Percentiles rank a stretch among this genome's conserved stretches.
Evolutionary conservation across 2,329 filamentous ascomycete genomes (phyloP).

Genomic region (Venturia oleaginea): DNA sequence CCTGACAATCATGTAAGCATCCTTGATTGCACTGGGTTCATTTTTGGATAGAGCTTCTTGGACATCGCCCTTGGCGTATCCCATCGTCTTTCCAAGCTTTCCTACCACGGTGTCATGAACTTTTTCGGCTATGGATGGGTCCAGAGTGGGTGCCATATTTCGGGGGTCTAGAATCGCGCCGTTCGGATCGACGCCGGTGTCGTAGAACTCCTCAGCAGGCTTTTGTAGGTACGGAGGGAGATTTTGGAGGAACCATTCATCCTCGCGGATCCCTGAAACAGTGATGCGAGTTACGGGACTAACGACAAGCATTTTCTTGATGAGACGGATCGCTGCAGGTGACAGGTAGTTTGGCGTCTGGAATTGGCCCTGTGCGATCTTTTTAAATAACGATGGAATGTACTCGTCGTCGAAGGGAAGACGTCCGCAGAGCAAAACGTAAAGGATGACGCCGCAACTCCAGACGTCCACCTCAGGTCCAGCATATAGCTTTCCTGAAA

Average conservation of each 20-base stretch:
- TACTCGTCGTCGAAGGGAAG: conserved; percentile 98
- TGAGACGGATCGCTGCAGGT: conserved; percentile 68
- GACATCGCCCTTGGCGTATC: conserved; percentile 89
- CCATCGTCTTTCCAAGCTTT: conserved; percentile 97
- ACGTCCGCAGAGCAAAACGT: conserved; percentile 54
- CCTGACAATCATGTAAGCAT: conserved; percentile 94
- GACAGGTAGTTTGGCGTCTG: conserved; percentile 88
- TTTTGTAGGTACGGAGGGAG: conserved; percentile 79
- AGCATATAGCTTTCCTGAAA: conserved; percentile 93
- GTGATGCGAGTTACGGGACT: conserved; percentile 92
- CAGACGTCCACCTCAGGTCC: conserved; percentile 97
- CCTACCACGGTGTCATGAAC: conserved; percentile 87
- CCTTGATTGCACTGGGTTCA: conserved; percentile 96
- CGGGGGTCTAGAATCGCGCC: conserved; percentile 72
- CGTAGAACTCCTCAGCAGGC: conserved; percentile 83
- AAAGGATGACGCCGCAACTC: conserved; percentile 85
- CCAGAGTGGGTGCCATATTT: conserved; percentile 67
- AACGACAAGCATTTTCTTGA: conserved; percentile 89
- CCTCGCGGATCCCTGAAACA: conserved; percentile 83
- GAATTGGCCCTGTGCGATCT: conserved; percentile 92
- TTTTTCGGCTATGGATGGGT: conserved; percentile 69
- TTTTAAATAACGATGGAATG: conserved; percentile 93
- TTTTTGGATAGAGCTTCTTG: conserved; percentile 86
- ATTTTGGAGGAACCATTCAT: conserved; percentile 88
- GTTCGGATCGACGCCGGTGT: conserved; percentile 87